These are phyloP conservation scores for Cercospora sesami DNA, from an alignment of 2,329 filamentous ascomycete genomes.

Conservation along the genomic window DNA sequence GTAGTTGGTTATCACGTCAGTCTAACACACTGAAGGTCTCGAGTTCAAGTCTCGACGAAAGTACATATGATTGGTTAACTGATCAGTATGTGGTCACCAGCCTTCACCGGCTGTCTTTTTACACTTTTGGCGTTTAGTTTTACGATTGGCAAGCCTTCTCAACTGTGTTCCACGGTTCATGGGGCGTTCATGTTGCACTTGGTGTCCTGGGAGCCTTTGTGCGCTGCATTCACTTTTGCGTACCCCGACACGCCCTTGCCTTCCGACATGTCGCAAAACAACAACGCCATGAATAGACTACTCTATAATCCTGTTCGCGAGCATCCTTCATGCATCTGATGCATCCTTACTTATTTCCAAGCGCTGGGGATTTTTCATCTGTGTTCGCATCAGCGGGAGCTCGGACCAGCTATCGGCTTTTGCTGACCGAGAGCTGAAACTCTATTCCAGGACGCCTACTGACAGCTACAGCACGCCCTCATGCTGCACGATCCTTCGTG, in stretches of 20 bases:
- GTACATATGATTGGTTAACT: background rate
- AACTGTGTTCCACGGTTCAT: constrained; percentile 38
- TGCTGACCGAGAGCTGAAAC: background rate
- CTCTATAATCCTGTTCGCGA: background rate
- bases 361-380: background rate
- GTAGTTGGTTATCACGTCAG: constrained; percentile 49
- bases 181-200: constrained; percentile 35
- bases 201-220: constrained; percentile 39
- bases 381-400: background rate
- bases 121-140: constrained; percentile 23
- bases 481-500: constrained; percentile 2
- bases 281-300: background rate
- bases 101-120: background rate
- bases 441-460: background rate
- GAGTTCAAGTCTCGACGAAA: constrained; percentile 8
- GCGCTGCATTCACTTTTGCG: background rate
- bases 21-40: constrained; percentile 40
- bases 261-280: background rate
- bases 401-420: background rate
- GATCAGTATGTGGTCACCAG: background rate
- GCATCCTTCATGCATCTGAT: background rate
- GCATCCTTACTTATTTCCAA: background rate
- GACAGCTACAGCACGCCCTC: background rate
- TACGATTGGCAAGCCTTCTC: constrained; percentile 19
- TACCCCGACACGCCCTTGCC: background rate